These are phyloP conservation scores for Seminavis robusta DNA, from an alignment of 108 stramenopile genomes.

Conservation along the genomic window DNA sequence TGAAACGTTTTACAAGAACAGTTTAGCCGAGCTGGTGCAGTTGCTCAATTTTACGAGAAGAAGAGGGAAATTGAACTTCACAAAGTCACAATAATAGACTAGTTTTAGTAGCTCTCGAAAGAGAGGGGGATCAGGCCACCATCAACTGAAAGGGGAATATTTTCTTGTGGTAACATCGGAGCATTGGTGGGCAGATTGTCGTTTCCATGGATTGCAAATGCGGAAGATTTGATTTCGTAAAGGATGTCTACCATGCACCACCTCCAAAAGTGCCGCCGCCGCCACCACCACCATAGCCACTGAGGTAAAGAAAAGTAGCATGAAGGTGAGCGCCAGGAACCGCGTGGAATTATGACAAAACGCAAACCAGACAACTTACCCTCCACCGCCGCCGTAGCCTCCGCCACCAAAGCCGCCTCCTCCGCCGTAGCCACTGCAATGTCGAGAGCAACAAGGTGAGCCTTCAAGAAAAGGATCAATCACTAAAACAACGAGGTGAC, in stretches of 20 bases:
- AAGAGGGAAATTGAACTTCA: too few species aligned
- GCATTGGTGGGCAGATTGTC: too few species aligned
- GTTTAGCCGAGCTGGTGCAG: too few species aligned
- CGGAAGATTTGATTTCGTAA: too few species aligned
- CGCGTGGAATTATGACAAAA: neutral
- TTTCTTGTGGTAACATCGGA: too few species aligned
- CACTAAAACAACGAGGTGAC: conserved; percentile 17
- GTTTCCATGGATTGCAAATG: too few species aligned
- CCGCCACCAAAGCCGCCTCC: conserved; percentile 29
- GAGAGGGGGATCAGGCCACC: too few species aligned
- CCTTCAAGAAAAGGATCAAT: conserved; percentile 19
- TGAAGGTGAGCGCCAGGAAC: neutral
- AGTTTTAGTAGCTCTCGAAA: too few species aligned
- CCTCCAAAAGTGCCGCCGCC: conserved; percentile 55
- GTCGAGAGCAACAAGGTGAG: conserved; percentile 23
- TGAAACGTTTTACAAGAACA: too few species aligned
- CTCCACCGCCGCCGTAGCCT: conserved; percentile 17
- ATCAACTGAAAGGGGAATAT: too few species aligned
- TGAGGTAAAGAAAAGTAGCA: conserved; percentile 13
- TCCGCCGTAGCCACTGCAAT: conserved; percentile 51
- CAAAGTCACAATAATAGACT: too few species aligned
- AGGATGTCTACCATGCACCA: conserved; percentile 38
- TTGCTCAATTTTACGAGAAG: too few species aligned
- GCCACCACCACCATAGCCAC: conserved; percentile 31
- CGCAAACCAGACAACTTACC: neutral